Conservation (phyloP, 768 basidiomycete genomes). For the Lactifluus volemus region DNA sequence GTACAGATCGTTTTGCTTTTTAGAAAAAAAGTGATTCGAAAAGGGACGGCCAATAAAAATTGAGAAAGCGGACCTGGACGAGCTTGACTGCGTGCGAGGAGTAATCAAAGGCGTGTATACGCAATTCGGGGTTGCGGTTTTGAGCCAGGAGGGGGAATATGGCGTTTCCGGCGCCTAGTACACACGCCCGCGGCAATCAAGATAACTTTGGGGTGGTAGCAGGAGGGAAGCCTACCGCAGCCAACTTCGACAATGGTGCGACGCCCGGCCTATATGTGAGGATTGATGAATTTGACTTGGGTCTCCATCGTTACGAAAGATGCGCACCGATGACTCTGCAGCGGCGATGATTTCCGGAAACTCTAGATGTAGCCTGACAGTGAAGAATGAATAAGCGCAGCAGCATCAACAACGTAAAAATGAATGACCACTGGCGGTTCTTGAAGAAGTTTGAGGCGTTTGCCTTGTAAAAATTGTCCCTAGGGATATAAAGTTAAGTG, state of each 20-base stretch:
- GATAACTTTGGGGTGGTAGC: neutral
- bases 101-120: constrained; percentile 82
- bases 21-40: neutral
- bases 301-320: too few relatives aligned
- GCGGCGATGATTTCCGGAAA: constrained; percentile 81
- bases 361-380: constrained; percentile 76
- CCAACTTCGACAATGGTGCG: constrained; percentile 80
- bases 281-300: neutral
- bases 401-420: neutral
- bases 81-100: constrained; percentile 82
- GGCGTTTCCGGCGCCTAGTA: constrained; percentile 87
- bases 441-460: constrained; percentile 89
- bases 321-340: constrained; percentile 31
- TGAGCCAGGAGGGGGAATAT: constrained; percentile 80
- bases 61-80: constrained; percentile 54
- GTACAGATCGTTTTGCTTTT: constrained; percentile 67
- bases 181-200: neutral
- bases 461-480: constrained; percentile 90
- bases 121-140: constrained; percentile 73
- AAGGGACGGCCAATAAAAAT: too few relatives aligned
- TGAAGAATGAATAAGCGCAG: neutral
- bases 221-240: constrained; percentile 49
- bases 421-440: constrained; percentile 72
- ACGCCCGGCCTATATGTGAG: constrained; percentile 55
- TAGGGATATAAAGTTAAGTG: constrained; percentile 27